Evolutionary conservation across 148 eudicot genomes (phyloP).

Genomic region (Diospyros lotus): DNA sequence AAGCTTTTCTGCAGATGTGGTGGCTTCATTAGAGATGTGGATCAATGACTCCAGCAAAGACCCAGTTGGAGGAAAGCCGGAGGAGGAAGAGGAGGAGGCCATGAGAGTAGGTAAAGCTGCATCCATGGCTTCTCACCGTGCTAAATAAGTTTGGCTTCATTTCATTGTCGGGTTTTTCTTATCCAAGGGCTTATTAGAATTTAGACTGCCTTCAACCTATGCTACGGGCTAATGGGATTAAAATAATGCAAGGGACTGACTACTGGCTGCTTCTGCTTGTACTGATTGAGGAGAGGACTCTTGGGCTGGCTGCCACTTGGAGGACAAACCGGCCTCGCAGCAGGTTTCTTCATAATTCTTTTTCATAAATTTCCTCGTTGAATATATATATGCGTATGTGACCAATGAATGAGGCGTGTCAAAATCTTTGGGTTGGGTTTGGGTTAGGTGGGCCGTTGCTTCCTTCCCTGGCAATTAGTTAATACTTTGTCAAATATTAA

Average conservation of each 20-base stretch:
- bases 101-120: constrained; percentile 29
- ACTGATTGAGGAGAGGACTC: constrained; percentile 16
- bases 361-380: too few species aligned
- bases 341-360: too few species aligned
- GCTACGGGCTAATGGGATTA: not conserved
- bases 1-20: constrained; percentile 27
- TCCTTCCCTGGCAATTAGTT: too few species aligned
- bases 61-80: constrained; percentile 44
- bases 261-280: constrained; percentile 32
- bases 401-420: too few species aligned
- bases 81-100: constrained; percentile 34
- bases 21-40: constrained; percentile 38
- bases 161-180: constrained; percentile 1
- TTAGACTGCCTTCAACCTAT: constrained; percentile 9
- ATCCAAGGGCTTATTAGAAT: constrained; percentile 4
- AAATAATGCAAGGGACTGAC: constrained; percentile 17
- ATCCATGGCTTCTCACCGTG: constrained; percentile 28
- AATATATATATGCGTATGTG: too few species aligned
- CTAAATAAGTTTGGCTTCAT: constrained; percentile 15
- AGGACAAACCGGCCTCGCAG: constrained; percentile 24
- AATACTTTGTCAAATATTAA: too few species aligned
- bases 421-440: too few species aligned
- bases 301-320: constrained; percentile 45
- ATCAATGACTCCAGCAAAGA: constrained; percentile 48
- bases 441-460: too few species aligned